phyloP scores from a whole-genome alignment of 1,284 basidiomycete species.

The Pascua guehoae region DNA sequence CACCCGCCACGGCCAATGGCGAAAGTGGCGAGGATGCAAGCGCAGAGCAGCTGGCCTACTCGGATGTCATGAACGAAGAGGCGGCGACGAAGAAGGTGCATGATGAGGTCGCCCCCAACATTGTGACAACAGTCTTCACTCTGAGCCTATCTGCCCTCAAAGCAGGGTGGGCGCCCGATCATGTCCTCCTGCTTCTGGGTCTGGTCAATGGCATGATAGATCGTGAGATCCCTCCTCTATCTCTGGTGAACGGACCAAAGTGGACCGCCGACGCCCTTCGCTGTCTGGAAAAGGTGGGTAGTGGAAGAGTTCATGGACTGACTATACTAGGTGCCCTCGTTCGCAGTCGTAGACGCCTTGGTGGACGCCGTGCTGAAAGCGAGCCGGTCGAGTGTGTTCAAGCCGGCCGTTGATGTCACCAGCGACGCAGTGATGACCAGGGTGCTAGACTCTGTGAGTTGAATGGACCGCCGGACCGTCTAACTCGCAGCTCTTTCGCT shows the following conservation, averaged over 20 bases:
- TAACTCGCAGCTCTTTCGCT: constrained; percentile 62
- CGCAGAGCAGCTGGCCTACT: constrained; percentile 7
- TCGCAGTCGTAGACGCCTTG: constrained; percentile 63
- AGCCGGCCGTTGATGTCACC: constrained; percentile 23
- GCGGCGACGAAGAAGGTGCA: constrained; percentile 8
- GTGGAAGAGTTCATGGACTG: not conserved
- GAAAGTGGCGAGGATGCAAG: too few species aligned
- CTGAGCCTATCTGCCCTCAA: constrained; percentile 7
- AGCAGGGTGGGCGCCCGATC: constrained; percentile 1
- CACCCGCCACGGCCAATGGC: too few species aligned
- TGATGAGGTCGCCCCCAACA: constrained; percentile 15
- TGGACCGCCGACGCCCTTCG: constrained; percentile 43
- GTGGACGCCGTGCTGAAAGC: constrained; percentile 59
- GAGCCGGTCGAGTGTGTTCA: constrained; percentile 25
- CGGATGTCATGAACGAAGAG: not conserved
- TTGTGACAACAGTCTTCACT: constrained; percentile 24
- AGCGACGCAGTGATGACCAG: constrained; percentile 24
- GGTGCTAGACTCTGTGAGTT: constrained; percentile 32
- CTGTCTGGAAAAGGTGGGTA: constrained; percentile 34
- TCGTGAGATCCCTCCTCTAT: constrained; percentile 24
- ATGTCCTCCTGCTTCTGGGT: constrained; percentile 13
- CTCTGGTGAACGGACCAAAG: constrained; percentile 14
- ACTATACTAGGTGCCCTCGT: constrained; percentile 56
- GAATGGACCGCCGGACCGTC: not conserved
- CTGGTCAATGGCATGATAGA: constrained; percentile 26